Conservation (phyloP, 1,139 yeast genomes). For the Sugiyamaella neomexicana region DNA sequence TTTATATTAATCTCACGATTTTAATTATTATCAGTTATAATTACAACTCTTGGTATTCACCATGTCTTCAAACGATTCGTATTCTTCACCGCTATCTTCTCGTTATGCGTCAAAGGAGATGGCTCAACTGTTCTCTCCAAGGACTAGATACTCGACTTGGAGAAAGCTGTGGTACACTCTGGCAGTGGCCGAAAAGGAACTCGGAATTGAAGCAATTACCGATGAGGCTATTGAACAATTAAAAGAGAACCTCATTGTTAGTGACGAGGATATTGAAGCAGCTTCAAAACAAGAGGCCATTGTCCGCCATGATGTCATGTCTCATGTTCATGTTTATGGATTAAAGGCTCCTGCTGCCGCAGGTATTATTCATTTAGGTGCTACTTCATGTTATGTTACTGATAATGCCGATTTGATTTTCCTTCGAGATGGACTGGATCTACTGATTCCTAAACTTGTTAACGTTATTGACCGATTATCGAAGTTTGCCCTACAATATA, state of each 20-base stretch:
- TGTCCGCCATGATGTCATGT: slow-evolving; percentile 99
- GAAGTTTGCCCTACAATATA: slow-evolving; percentile 84
- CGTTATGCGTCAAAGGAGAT: slow-evolving; percentile 98
- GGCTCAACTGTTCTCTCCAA: slow-evolving; percentile 86
- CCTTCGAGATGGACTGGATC: slow-evolving; percentile 91
- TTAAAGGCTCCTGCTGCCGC: slow-evolving; percentile 93
- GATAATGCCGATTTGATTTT: slow-evolving; percentile 98
- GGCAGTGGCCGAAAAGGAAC: slow-evolving; percentile 92
- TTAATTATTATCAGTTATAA: too few relatives aligned
- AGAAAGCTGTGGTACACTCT: slow-evolving; percentile 94
- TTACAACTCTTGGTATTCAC: not conserved
- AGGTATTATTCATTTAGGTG: slow-evolving; percentile 97
- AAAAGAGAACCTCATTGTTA: slow-evolving; percentile 71
- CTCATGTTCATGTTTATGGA: slow-evolving; percentile 96
- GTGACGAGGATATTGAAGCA: slow-evolving; percentile 87
- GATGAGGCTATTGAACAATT: slow-evolving; percentile 91
- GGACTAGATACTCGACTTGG: slow-evolving; percentile 97
- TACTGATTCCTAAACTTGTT: slow-evolving; percentile 89
- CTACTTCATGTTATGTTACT: slow-evolving; percentile 96
- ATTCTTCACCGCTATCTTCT: slow-evolving; percentile 90
- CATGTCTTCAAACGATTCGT: slow-evolving; percentile 43
- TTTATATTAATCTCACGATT: not conserved
- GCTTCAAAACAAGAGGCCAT: slow-evolving; percentile 95
- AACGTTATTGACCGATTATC: slow-evolving; percentile 90
- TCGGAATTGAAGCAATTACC: slow-evolving; percentile 79